A percentile compares a stretch with the other conserved stretches of the same genome.
These are phyloP conservation scores for Penicillium hordei DNA, from an alignment of 2,329 filamentous ascomycete genomes.

Conservation along the genomic window DNA sequence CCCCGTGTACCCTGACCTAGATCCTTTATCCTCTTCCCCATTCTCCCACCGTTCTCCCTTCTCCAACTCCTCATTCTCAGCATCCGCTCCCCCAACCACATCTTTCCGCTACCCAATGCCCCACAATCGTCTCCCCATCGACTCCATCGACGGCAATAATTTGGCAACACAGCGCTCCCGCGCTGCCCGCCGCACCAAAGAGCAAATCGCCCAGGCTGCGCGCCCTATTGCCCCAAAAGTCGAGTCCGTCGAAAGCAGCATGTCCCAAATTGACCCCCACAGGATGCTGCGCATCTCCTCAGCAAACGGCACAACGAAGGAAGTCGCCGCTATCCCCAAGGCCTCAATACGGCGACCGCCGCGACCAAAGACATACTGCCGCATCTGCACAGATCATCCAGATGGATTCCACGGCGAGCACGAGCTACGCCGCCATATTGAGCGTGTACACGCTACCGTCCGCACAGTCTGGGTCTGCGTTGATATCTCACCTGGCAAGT, in stretches of 20 bases:
- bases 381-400: conserved; percentile 67
- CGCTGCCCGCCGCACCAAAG: conserved; percentile 48
- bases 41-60: conserved; percentile 29
- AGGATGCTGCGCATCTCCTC: conserved; percentile 55
- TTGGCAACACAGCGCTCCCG: conserved; percentile 47
- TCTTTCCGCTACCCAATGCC: conserved; percentile 29
- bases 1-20: conserved; percentile 29
- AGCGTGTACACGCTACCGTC: conserved; percentile 63
- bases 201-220: conserved; percentile 50
- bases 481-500: conserved; percentile 58
- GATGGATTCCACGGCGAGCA: conserved; percentile 84
- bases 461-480: conserved; percentile 65
- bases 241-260: conserved; percentile 34
- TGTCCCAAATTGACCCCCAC: conserved; percentile 38
- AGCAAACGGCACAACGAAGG: conserved; percentile 55
- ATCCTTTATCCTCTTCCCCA: conserved; percentile 30
- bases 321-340: conserved; percentile 56
- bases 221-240: conserved; percentile 53
- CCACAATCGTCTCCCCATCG: conserved; percentile 40
- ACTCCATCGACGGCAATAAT: conserved; percentile 49
- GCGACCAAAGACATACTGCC: conserved; percentile 70
- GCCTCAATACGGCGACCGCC: conserved; percentile 63
- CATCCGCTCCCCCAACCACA: conserved; percentile 38
- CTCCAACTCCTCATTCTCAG: conserved; percentile 31
- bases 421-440: conserved; percentile 69